Conservation (phyloP, 306 rosid species). For the Quercus ilex region DNA sequence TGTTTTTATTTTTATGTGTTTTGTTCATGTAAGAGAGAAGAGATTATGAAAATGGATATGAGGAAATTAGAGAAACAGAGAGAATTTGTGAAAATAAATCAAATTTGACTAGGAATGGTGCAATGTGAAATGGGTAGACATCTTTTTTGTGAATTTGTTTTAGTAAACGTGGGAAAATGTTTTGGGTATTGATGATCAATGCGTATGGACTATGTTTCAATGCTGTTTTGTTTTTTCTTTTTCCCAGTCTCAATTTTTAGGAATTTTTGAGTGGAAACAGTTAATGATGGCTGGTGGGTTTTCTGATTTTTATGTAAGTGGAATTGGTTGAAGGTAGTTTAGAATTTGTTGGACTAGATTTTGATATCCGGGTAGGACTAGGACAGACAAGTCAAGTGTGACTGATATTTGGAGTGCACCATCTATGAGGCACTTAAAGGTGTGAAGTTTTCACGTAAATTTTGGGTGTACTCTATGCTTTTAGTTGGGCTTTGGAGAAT, state of each 20-base stretch:
- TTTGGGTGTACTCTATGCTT: too few relatives aligned
- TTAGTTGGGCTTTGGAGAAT: too few relatives aligned
- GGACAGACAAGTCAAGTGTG: neutral
- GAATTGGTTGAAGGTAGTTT: neutral
- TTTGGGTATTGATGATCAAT: neutral
- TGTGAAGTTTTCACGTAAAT: too few relatives aligned
- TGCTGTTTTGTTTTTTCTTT: too few relatives aligned
- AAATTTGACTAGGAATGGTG: neutral
- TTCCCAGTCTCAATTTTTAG: neutral
- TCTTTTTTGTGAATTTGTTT: neutral
- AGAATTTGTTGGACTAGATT: neutral
- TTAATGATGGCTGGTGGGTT: neutral
- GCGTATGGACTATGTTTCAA: too few relatives aligned
- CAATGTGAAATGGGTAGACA: neutral
- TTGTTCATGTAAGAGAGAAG: neutral
- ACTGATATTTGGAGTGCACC: neutral
- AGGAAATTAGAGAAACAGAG: neutral
- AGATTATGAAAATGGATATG: neutral
- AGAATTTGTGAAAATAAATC: neutral
- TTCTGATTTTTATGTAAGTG: neutral
- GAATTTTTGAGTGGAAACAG: neutral
- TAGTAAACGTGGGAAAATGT: neutral
- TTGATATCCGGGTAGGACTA: neutral
- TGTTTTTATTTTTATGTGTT: neutral
- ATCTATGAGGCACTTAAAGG: neutral